A percentile compares a stretch with the other conserved stretches of the same genome.
Evolutionary conservation across 768 basidiomycete genomes (phyloP).

Genomic region (Clavulina sp.): DNA sequence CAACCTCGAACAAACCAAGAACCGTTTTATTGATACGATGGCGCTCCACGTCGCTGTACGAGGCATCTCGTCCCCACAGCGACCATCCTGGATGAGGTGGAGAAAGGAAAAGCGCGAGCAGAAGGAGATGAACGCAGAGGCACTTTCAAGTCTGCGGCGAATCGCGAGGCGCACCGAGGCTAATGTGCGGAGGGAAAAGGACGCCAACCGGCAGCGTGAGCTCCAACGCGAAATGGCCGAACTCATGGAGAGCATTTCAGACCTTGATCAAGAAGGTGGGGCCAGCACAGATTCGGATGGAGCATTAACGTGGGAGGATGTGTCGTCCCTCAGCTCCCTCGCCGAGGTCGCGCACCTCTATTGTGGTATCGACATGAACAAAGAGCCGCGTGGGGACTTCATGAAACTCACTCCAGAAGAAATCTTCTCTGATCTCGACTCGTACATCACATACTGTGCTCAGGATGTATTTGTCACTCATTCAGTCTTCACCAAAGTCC

Average conservation of each 20-base stretch:
- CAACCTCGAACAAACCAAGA: constrained; percentile 40
- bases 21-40: constrained; percentile 87
- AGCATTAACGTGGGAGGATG: constrained; percentile 61
- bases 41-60: constrained; percentile 84
- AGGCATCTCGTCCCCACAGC: constrained; percentile 88
- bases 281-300: neutral
- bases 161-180: constrained; percentile 28
- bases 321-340: constrained; percentile 83
- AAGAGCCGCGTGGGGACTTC: constrained; percentile 59
- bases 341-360: constrained; percentile 84
- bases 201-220: constrained; percentile 20
- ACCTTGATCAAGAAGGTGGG: constrained; percentile 20
- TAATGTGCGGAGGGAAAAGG: constrained; percentile 24
- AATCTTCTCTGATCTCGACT: constrained; percentile 44
- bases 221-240: constrained; percentile 4
- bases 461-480: constrained; percentile 75
- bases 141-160: constrained; percentile 41
- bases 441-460: constrained; percentile 74
- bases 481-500: constrained; percentile 51
- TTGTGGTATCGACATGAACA: constrained; percentile 64
- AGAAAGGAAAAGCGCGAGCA: constrained; percentile 48
- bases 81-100: constrained; percentile 82
- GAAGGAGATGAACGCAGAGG: constrained; percentile 39
- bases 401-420: constrained; percentile 48
- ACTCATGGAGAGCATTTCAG: neutral